These are phyloP conservation scores for Phytopythium delawarense DNA, from an alignment of 352 stramenopile genomes.

Conservation along the genomic window DNA sequence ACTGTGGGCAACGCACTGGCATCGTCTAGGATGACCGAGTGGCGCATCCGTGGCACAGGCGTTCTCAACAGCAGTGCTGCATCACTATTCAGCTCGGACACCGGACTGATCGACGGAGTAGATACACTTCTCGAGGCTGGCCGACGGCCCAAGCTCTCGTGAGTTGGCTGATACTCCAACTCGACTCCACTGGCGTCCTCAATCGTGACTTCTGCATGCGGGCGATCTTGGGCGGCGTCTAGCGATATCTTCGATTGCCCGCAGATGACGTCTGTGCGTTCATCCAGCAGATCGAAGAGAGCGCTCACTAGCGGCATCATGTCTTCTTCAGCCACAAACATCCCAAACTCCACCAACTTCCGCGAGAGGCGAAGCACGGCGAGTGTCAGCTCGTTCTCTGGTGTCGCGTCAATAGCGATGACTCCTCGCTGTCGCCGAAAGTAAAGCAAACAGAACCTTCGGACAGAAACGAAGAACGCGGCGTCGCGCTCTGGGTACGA, in stretches of 20 bases:
- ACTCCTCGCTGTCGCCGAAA: conserved; percentile 35
- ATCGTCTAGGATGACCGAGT: conserved; percentile 4
- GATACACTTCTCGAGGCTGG: neutral
- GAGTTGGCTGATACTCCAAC: neutral
- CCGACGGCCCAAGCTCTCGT: neutral
- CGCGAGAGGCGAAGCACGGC: conserved; percentile 43
- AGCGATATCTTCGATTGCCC: neutral
- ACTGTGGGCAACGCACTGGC: neutral
- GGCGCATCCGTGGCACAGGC: neutral
- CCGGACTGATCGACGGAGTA: neutral
- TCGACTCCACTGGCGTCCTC: neutral
- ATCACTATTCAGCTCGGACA: neutral
- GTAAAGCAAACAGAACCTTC: conserved; percentile 39
- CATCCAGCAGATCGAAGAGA: conserved; percentile 30
- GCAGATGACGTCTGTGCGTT: conserved; percentile 38
- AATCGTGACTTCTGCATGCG: conserved; percentile 1
- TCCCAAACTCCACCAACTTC: conserved; percentile 67
- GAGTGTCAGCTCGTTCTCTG: conserved; percentile 61
- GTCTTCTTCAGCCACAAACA: conserved; percentile 47
- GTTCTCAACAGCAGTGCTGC: neutral
- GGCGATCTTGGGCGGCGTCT: neutral
- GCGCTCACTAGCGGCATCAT: conserved; percentile 22
- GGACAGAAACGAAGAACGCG: conserved; percentile 47
- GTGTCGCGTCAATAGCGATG: conserved; percentile 48
- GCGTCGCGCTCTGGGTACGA: conserved; percentile 37